Evolutionary conservation across 805 yeast genomes (phyloP).

Genomic region (Cyberlindnera mississippiensis): DNA sequence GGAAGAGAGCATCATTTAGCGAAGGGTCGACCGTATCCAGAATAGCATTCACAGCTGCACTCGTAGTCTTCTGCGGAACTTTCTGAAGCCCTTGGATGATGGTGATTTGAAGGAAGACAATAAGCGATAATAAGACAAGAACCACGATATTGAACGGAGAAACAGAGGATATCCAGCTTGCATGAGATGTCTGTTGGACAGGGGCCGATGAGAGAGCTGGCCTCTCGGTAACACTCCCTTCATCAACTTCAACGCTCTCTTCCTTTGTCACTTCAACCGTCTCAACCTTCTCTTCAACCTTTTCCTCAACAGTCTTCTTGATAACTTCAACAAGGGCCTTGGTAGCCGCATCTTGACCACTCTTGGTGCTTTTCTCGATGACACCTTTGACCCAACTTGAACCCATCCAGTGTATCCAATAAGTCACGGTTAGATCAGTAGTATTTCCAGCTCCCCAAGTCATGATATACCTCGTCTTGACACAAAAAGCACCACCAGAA

Average conservation of each 20-base stretch:
- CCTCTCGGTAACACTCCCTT: background rate
- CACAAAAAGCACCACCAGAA: constrained; percentile 77
- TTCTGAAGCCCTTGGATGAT: constrained; percentile 10
- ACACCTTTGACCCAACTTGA: constrained; percentile 89
- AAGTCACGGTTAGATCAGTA: constrained; percentile 62
- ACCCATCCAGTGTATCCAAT: constrained; percentile 83
- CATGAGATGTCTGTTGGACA: background rate
- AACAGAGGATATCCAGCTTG: background rate
- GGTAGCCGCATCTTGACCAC: constrained; percentile 72
- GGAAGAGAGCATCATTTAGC: constrained; percentile 14
- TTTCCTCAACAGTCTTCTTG: constrained; percentile 24
- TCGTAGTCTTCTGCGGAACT: constrained; percentile 2
- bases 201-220: background rate
- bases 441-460: constrained; percentile 69
- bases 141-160: constrained; percentile 15
- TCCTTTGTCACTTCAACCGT: constrained; percentile 8
- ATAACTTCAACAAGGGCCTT: constrained; percentile 37
- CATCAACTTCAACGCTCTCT: background rate
- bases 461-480: constrained; percentile 65
- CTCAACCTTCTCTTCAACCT: constrained; percentile 15
- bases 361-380: constrained; percentile 77
- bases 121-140: constrained; percentile 8
- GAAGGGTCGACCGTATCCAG: constrained; percentile 4
- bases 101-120: constrained; percentile 16
- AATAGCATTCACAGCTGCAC: background rate